Base-by-base conservation (phyloP, 1,284 basidiomycete species). In the Fomitopsis schrenkii region DNA sequence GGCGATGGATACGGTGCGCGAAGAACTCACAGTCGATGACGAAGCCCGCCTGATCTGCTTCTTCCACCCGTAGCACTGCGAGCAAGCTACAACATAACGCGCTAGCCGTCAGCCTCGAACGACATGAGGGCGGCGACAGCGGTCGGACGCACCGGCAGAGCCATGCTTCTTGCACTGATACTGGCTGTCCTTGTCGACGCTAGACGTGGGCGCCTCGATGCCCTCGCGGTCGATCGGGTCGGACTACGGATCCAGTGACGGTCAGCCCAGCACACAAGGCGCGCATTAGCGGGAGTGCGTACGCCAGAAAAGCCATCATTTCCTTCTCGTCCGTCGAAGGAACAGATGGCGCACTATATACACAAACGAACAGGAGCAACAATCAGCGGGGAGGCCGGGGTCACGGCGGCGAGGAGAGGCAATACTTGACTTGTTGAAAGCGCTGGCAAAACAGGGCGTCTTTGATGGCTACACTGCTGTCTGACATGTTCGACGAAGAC, bases 1-100 rank as follows among this genome's bases (percentile, higher is more conserved):
- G 35, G 22, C 5, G 12, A 15, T 30, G 26, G 55, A 46, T 55
- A 46, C 40, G 46, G 1, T 15, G 42, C 63, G 14, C 66, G 45
- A 8, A 22, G 57, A 15, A 64, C 89, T 68, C 67, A 90, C 91
- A 95, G 76, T 96, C 93, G 64, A 96, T 92, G 40, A 95, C 92
- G 68, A 93, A 96, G 80, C 77, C 62, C 78, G 79, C 28, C 77
- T 84, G 64, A 91, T 83, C 74, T 88, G 86, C 71, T 90, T 90
- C 85, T 89, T 89, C 87, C 87, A 90, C 36, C 84, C 85, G 65
- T 81, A 88, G 69, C 88, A 89, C 68, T 83, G 83, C 72, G 67
- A 84, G 74, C 87, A 90, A 19, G 71, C 87, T 90, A 52, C 45
- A 36, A 10, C n/a, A n/a, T n/a, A n/a, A n/a, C n/a, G n/a, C 35